Evolutionary conservation across 129 eudicot genomes (phyloP), one percentile per base, ranked within the genome.

Genomic region (Tagetes erecta): DNA sequence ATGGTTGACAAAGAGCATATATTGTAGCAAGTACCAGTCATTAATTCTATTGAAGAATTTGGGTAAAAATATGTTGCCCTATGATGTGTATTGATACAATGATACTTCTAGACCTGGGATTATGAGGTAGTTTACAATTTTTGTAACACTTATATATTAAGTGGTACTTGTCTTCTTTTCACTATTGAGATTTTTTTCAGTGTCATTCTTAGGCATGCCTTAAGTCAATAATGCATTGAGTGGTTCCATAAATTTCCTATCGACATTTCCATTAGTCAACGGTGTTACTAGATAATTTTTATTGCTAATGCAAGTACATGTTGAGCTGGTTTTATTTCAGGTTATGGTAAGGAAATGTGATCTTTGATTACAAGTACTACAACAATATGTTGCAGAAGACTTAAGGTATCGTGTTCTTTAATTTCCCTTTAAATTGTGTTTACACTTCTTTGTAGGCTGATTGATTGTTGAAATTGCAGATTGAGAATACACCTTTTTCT

Each of bases 281-380:
- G 45, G 45, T 42, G 45, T 42, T 44, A 40, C 57, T 56, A 68
- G 64, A 57, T 46, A 41, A 33, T 37, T 13, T 5, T 67, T 76
- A 8, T 66, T 52, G 56, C 41, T 50, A 14, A 37, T 30, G 72
- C 65, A 52, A 42, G 46, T 62, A 10, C 72, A 13, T 39, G 51
- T 42, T 40, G 70, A 56, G 52, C 63, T 83, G 53, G 60, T 76
- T 77, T 55, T 72, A 33, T 64, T 75, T 78, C 74, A 94, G 98
- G 88, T 90, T 94, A 86, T 83, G 97, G 82, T 83, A 81, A 45
- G 96, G 97, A 81, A 94, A 94, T 83, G 98, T 90, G 57, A 73
- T 94, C 73, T 94, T 90, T 88, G 86, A 90, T 85, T 93, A 93
- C 83, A 81, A 78, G 75, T 90, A 90, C 68, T 88, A 87, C 84